Conservation (phyloP, 345 rosid species). For the Euclidium syriacum region DNA sequence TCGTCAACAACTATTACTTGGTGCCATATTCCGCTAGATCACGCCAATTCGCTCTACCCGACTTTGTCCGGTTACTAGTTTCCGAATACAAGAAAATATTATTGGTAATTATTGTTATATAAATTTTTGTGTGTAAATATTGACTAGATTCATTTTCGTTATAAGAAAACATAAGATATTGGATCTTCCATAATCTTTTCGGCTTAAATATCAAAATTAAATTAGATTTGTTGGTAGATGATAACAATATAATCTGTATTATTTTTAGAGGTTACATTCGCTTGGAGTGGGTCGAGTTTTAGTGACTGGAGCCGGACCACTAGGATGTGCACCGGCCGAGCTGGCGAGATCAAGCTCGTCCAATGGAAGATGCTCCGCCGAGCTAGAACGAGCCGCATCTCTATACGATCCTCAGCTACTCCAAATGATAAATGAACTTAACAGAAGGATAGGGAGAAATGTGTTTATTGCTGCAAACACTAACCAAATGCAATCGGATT, state of each 20-base stretch:
- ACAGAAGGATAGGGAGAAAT: conserved; percentile 29
- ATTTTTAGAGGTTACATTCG: conserved; percentile 43
- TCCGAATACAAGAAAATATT: conserved; percentile 59
- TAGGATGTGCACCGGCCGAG: conserved; percentile 83
- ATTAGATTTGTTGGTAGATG: neutral
- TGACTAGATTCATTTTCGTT: neutral
- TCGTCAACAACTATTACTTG: conserved; percentile 76
- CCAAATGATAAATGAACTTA: conserved; percentile 47
- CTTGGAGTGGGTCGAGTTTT: conserved; percentile 78
- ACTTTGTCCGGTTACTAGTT: conserved; percentile 50
- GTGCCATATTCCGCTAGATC: conserved; percentile 75
- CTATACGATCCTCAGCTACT: conserved; percentile 59
- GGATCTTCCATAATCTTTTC: neutral
- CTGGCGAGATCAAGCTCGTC: conserved; percentile 45
- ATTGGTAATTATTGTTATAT: conserved; percentile 26
- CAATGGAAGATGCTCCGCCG: conserved; percentile 49
- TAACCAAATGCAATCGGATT: conserved; percentile 40
- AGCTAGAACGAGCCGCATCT: conserved; percentile 56
- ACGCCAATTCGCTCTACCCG: conserved; percentile 59
- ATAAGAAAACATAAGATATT: too few relatives aligned
- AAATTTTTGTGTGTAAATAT: neutral
- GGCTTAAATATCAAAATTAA: neutral
- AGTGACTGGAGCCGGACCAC: conserved; percentile 84
- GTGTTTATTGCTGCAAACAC: conserved; percentile 61
- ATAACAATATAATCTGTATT: neutral